Evolutionary conservation across 371 early-diverging fungal genomes (phyloP), one percentile per base, ranked within the genome.

Genomic region (Mucor irregularis): DNA sequence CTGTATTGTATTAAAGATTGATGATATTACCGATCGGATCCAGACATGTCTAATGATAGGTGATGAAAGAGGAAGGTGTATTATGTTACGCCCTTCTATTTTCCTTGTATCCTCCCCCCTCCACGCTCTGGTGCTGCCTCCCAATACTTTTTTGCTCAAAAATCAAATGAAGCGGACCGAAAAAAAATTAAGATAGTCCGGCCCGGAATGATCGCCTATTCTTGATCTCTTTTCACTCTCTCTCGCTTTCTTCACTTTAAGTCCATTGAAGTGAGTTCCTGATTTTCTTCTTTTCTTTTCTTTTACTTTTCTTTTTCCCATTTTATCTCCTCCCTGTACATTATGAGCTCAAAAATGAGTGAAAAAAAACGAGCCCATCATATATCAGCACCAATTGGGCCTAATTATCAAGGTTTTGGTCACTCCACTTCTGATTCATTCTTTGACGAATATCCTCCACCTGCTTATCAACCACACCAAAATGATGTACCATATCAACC

Each of bases 1-100:
- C 40, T 17, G 13, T 30, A 16, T 33, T 42, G 9, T 29, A 17
- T 42, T 40, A 9, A 38, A 42, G 22, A 25, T 49, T 22, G 21
- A 25, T 22, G 24, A n/a, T 6, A 47, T 60, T 60, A 60, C 61
- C 61, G 61, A 49, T 61, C 51, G 54, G 61, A 61, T 61, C 61
- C 61, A 61, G 61, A 54, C 61, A 61, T 61, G 61, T 61, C 54
- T 48, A 54, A 61, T 37, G 49, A 54, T 61, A 43, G 54, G 54
- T 61, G 54, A 61, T 61, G 61, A 49, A 61, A 49, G 49, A 55
- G 55, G 49, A 49, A 54, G 61, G 53, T 47, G 46, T 47, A 53
- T 49, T 28, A 47, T 26, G 28, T 46, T 38, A 45, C 43, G 40
- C 53, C 52, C n/a, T 40, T 52, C 39, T 28, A 19, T 39, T 31